Evolutionary conservation across 148 eudicot genomes (phyloP).

Genomic region (Mesembryanthemum crystallinum): DNA sequence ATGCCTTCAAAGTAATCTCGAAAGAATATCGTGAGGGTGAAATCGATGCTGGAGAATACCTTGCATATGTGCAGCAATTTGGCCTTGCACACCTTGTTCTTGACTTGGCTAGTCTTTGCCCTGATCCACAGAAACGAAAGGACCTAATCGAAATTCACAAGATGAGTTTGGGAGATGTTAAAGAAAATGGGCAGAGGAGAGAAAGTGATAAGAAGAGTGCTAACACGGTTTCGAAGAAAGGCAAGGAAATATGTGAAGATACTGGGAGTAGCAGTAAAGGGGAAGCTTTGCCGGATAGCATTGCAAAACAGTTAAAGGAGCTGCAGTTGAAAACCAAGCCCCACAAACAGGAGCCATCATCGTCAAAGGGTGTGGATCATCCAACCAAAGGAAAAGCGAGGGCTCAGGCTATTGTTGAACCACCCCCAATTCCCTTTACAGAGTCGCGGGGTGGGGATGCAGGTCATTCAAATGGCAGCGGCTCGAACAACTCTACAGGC

Average conservation of each 20-base stretch:
- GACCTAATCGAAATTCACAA: slow-evolving; percentile 54
- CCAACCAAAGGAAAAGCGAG: slow-evolving; percentile 19
- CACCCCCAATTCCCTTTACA: not conserved
- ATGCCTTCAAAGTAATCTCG: slow-evolving; percentile 64
- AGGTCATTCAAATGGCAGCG: slow-evolving; percentile 23
- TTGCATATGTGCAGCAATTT: slow-evolving; percentile 65
- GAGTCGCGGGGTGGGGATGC: not conserved
- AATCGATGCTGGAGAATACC: slow-evolving; percentile 60
- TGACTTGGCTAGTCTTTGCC: slow-evolving; percentile 75
- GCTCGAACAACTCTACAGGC: slow-evolving; percentile 17
- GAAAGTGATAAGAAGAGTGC: slow-evolving; percentile 32
- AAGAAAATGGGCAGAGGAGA: slow-evolving; percentile 14
- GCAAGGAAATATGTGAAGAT: slow-evolving; percentile 53
- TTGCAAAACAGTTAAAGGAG: slow-evolving; percentile 44
- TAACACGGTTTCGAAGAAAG: slow-evolving; percentile 43
- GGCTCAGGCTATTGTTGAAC: slow-evolving; percentile 20
- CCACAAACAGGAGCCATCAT: slow-evolving; percentile 41
- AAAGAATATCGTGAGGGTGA: slow-evolving; percentile 65
- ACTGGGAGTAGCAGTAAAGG: slow-evolving; percentile 27
- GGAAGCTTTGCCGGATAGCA: slow-evolving; percentile 36
- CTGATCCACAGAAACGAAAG: slow-evolving; percentile 61
- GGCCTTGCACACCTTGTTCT: slow-evolving; percentile 70
- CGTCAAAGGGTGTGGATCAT: slow-evolving; percentile 40
- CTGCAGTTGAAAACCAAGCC: slow-evolving; percentile 50
- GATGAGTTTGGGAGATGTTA: slow-evolving; percentile 24